Percentiles rank a stretch among this genome's conserved stretches.
Evolutionary conservation across 441 rosid species (phyloP).

Genomic region (Omphalea diandra): DNA sequence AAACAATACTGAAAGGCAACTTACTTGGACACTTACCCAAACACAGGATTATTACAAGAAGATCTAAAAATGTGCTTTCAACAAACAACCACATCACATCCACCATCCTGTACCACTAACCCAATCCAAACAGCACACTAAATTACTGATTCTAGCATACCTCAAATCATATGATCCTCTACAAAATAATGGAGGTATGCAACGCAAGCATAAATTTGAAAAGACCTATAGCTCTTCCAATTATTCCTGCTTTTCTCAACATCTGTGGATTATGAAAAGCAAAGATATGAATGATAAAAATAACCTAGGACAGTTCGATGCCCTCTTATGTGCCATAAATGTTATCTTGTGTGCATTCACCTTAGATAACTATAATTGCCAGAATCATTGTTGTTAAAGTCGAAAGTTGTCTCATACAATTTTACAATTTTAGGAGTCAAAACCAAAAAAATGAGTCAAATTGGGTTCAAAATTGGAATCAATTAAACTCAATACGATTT

Average conservation of each 20-base stretch:
- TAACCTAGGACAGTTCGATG: neutral
- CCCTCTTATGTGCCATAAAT: neutral
- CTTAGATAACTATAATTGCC: no score
- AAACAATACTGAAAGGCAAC: neutral
- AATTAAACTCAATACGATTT: no score
- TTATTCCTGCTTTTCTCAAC: neutral
- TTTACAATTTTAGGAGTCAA: no score
- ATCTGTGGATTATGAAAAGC: neutral
- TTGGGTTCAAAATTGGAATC: no score
- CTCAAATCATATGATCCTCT: neutral
- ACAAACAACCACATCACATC: neutral
- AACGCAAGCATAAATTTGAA: neutral
- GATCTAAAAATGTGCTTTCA: neutral
- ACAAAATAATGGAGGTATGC: neutral
- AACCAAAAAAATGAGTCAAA: no score
- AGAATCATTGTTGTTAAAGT: no score
- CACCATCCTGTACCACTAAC: neutral
- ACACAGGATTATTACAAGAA: neutral
- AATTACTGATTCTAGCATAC: neutral
- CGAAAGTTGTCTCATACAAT: no score
- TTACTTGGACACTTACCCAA: no score
- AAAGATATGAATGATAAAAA: no score
- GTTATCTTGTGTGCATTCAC: neutral
- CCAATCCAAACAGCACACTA: neutral
- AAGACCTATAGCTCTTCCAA: neutral